A percentile compares a stretch with the other conserved stretches of the same genome.
Evolutionary conservation across 176 grass and related monocot species (phyloP).

Genomic region (Raddia guianensis): DNA sequence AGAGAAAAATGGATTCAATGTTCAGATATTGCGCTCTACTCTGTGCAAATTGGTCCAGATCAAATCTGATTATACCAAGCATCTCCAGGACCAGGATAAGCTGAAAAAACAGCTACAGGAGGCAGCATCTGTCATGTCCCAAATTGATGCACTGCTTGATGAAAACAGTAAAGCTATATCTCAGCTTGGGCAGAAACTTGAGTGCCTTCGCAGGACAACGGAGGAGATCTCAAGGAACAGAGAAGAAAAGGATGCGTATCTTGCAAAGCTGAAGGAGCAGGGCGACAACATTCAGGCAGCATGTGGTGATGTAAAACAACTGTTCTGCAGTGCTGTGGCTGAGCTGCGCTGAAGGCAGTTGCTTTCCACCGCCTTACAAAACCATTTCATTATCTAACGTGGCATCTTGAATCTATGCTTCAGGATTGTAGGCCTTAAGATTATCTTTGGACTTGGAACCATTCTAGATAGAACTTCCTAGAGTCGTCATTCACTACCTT

Average conservation of each 20-base stretch:
- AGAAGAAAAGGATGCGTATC: constrained; percentile 18
- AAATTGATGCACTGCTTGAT: constrained; percentile 10
- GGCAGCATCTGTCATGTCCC: constrained; percentile 8
- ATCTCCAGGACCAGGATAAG: constrained; percentile 11
- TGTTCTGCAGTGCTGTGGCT: constrained; percentile 21
- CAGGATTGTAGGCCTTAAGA: background rate
- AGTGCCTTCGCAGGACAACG: constrained; percentile 24
- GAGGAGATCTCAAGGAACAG: constrained; percentile 36
- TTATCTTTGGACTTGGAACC: background rate
- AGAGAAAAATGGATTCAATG: constrained; percentile 61
- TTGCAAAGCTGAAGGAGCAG: constrained; percentile 25
- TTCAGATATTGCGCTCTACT: constrained; percentile 35
- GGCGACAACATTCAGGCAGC: background rate
- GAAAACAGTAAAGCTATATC: constrained; percentile 43
- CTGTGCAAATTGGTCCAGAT: constrained; percentile 37
- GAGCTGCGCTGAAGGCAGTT: constrained; percentile 18
- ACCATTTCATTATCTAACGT: background rate
- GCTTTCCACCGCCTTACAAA: background rate
- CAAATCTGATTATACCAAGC: constrained; percentile 29
- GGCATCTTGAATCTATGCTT: background rate
- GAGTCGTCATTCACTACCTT: constrained; percentile 12
- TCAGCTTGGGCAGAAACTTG: constrained; percentile 52
- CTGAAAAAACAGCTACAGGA: constrained; percentile 28
- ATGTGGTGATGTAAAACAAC: background rate
- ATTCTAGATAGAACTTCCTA: background rate